These are phyloP conservation scores for Cytospora schulzeri DNA, from an alignment of 2,329 filamentous ascomycete species.

Conservation along the genomic window DNA sequence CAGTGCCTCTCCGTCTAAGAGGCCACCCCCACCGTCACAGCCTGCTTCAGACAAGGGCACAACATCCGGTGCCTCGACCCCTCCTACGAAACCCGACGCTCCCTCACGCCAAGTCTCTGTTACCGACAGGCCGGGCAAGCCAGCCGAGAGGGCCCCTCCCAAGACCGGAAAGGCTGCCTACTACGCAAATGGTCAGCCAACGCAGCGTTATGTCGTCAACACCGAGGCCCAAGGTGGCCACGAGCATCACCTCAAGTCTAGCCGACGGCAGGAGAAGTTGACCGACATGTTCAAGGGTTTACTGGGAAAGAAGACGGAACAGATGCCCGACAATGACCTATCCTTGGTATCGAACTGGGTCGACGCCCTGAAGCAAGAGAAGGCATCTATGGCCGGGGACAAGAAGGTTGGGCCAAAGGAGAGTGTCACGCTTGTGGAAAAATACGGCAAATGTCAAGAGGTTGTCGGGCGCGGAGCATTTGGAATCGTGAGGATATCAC, in stretches of 20 bases:
- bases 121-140: constrained; percentile 40
- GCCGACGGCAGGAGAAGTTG: constrained; percentile 91
- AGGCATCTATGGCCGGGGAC: constrained; percentile 73
- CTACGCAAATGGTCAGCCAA: constrained; percentile 34
- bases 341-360: constrained; percentile 97
- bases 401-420: constrained; percentile 76
- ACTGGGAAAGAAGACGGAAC: constrained; percentile 81
- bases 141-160: constrained; percentile 37
- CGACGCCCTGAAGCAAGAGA: constrained; percentile 86
- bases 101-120: constrained; percentile 48
- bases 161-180: constrained; percentile 42
- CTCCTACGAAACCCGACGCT: constrained; percentile 36
- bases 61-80: constrained; percentile 35
- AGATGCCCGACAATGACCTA: constrained; percentile 73
- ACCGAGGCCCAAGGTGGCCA: constrained; percentile 68
- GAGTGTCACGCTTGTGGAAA: constrained; percentile 82
- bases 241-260: constrained; percentile 85
- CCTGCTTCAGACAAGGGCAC: constrained; percentile 29
- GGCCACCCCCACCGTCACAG: constrained; percentile 18
- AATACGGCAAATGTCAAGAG: constrained; percentile 98
- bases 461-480: constrained; percentile 95
- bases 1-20: constrained; percentile 24
- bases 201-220: constrained; percentile 55
- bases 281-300: constrained; percentile 88
- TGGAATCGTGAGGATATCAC: constrained; percentile 94